Conservation (phyloP, 1,284 basidiomycete species). For the Papiliotrema fonsecae region DNA sequence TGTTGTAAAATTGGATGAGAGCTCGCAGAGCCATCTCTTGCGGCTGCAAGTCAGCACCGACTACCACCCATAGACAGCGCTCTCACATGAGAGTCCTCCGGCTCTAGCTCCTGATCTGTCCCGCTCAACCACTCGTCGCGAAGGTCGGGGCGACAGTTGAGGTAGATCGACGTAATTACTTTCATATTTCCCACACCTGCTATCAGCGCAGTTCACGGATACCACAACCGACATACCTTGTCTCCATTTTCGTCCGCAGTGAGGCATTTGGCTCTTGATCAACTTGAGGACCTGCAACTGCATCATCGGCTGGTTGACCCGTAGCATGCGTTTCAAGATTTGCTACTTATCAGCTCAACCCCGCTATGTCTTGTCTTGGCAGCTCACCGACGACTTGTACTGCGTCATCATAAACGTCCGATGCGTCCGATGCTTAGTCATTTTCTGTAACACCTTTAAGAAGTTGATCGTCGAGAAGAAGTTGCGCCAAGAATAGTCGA, state of each 20-base stretch:
- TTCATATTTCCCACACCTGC: slow-evolving; percentile 85
- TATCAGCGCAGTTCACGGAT: slow-evolving; percentile 10
- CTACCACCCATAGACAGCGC: no score
- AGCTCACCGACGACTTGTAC: slow-evolving; percentile 89
- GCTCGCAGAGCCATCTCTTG: slow-evolving; percentile 95
- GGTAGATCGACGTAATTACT: slow-evolving; percentile 96
- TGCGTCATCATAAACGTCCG: slow-evolving; percentile 94
- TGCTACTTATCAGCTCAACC: slow-evolving; percentile 54
- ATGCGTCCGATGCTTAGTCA: slow-evolving; percentile 91
- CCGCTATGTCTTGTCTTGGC: neutral
- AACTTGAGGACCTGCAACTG: slow-evolving; percentile 96
- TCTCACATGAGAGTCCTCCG: slow-evolving; percentile 53
- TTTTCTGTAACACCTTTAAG: slow-evolving; percentile 94
- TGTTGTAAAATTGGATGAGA: slow-evolving; percentile 79
- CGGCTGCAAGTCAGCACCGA: slow-evolving; percentile 53
- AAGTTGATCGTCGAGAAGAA: slow-evolving; percentile 99
- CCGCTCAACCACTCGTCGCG: slow-evolving; percentile 97
- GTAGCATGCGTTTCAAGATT: slow-evolving; percentile 88
- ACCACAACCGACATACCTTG: slow-evolving; percentile 61
- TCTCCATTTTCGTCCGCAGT: slow-evolving; percentile 96
- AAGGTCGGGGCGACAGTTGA: slow-evolving; percentile 93
- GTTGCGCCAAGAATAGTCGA: slow-evolving; percentile 96
- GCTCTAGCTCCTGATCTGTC: slow-evolving; percentile 83
- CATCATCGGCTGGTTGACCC: slow-evolving; percentile 88
- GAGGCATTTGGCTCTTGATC: slow-evolving; percentile 98